Conservation (phyloP, 1,139 yeast genomes). For the Candida labiduridarum region DNA sequence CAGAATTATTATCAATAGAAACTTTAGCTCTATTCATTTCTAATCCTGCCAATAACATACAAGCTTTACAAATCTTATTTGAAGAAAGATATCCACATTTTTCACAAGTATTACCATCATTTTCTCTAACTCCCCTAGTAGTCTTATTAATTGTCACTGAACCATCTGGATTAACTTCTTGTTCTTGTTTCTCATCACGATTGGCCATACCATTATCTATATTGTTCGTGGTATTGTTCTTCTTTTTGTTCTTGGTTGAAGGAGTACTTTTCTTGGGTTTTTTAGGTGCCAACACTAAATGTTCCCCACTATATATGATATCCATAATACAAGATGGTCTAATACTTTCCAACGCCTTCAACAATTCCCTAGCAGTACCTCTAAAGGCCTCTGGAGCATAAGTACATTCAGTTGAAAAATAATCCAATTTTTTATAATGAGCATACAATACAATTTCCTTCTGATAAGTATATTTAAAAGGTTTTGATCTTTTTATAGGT, state of each 20-base stretch:
- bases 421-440: slow-evolving; percentile 91
- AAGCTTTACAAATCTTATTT: slow-evolving; percentile 89
- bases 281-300: slow-evolving; percentile 66
- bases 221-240: slow-evolving; percentile 1
- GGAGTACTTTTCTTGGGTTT: slow-evolving; percentile 36
- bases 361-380: slow-evolving; percentile 92
- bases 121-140: slow-evolving; percentile 28
- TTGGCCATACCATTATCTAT: too few relatives aligned
- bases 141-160: slow-evolving; percentile 44
- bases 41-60: slow-evolving; percentile 82
- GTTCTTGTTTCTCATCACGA: slow-evolving; percentile 26
- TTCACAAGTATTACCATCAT: slow-evolving; percentile 75
- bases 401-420: slow-evolving; percentile 95
- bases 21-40: slow-evolving; percentile 73
- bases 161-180: slow-evolving; percentile 63
- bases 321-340: slow-evolving; percentile 94
- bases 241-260: slow-evolving; percentile 33
- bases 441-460: slow-evolving; percentile 98
- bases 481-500: slow-evolving; percentile 88
- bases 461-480: slow-evolving; percentile 93
- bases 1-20: slow-evolving; percentile 50
- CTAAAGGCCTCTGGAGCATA: slow-evolving; percentile 98
- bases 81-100: slow-evolving; percentile 92
- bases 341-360: slow-evolving; percentile 86
- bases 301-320: slow-evolving; percentile 92